These are phyloP conservation scores for Kodamaea jinghongensis DNA, from an alignment of 805 yeast species.

Conservation along the genomic window DNA sequence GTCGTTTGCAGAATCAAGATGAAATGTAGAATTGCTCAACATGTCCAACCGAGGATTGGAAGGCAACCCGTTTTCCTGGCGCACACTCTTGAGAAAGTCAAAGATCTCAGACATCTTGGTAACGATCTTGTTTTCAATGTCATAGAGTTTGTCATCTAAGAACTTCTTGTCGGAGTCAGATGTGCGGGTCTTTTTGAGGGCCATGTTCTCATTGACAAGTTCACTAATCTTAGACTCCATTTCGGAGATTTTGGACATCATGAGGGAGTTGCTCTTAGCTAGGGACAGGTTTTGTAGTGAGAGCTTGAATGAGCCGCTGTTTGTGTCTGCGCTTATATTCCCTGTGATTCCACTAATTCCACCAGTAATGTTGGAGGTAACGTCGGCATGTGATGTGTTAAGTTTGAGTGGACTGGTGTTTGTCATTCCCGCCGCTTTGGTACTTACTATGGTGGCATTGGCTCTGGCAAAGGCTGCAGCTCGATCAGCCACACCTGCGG, in stretches of 20 bases:
- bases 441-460: background rate
- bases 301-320: no score
- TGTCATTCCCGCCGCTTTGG: background rate
- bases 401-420: no score
- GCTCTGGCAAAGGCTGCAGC: no score
- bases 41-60: slow-evolving; percentile 17
- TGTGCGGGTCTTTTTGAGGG: slow-evolving; percentile 33
- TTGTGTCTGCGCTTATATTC: no score
- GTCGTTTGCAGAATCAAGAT: background rate
- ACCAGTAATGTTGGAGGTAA: no score
- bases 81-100: slow-evolving; percentile 39
- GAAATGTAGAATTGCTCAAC: slow-evolving; percentile 1
- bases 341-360: no score
- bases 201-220: slow-evolving; percentile 49
- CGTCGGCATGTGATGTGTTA: no score
- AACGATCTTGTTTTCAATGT: slow-evolving; percentile 41
- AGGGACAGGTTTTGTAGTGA: slow-evolving; percentile 53
- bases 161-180: slow-evolving; percentile 21
- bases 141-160: slow-evolving; percentile 35
- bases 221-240: slow-evolving; percentile 52
- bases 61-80: slow-evolving; percentile 40
- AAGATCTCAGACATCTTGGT: slow-evolving; percentile 45
- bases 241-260: slow-evolving; percentile 49
- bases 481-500: no score
- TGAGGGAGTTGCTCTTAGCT: slow-evolving; percentile 55